A percentile compares a stretch with the other conserved stretches of the same genome.
These are phyloP conservation scores for Zymoseptoria ardabiliae DNA, from an alignment of 2,329 filamentous ascomycete species.

Conservation along the genomic window DNA sequence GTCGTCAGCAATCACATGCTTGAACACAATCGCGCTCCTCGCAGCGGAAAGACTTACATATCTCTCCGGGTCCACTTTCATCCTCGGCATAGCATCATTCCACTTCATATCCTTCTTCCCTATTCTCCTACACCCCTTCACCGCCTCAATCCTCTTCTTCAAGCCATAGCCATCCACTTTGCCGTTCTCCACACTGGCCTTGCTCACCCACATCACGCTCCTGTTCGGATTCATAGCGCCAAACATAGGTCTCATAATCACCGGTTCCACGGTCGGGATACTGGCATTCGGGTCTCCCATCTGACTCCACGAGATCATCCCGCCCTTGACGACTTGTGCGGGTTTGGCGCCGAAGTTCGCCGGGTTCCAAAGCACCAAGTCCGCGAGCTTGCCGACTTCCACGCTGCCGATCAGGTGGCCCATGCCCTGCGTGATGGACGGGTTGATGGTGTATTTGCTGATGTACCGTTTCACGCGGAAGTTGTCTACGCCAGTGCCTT, in stretches of 20 bases:
- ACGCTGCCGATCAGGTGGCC: slow-evolving; percentile 76
- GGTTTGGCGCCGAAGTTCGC: slow-evolving; percentile 85
- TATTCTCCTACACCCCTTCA: slow-evolving; percentile 66
- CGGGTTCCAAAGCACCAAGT: slow-evolving; percentile 81
- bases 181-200: slow-evolving; percentile 61
- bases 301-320: slow-evolving; percentile 71
- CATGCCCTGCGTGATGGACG: slow-evolving; percentile 86
- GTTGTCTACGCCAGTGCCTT: slow-evolving; percentile 75
- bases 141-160: slow-evolving; percentile 70
- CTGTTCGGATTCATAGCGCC: slow-evolving; percentile 54
- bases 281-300: slow-evolving; percentile 59
- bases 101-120: slow-evolving; percentile 85
- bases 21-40: not conserved
- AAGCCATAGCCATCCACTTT: slow-evolving; percentile 65
- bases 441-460: slow-evolving; percentile 94
- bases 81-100: slow-evolving; percentile 74
- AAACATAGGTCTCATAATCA: slow-evolving; percentile 82
- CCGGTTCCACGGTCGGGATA: slow-evolving; percentile 80
- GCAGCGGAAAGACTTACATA: slow-evolving; percentile 48
- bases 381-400: slow-evolving; percentile 83
- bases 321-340: slow-evolving; percentile 72
- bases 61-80: slow-evolving; percentile 86
- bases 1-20: slow-evolving; percentile 12
- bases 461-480: slow-evolving; percentile 88
- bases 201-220: slow-evolving; percentile 76